Base-by-base conservation (phyloP, 148 eudicot genomes). In the Dysphania ambrosioides region DNA sequence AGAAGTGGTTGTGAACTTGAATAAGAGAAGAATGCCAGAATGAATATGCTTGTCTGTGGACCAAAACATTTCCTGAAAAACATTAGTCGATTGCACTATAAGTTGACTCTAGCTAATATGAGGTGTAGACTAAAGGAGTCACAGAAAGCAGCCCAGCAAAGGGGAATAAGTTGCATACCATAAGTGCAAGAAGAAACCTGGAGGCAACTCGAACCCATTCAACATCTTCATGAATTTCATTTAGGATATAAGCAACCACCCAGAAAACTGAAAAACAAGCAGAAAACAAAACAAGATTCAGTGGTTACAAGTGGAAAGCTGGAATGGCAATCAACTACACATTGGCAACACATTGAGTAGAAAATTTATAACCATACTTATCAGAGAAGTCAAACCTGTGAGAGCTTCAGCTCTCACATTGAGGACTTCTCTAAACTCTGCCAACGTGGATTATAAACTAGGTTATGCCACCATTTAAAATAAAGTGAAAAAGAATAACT, bases 1-100 rank as follows among this genome's bases (percentile, higher is more conserved):
- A 87, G 77, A 53, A 92, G 83, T 31, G 97, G 97, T 79, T 88
- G 97, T 70, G 97, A 92, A 81, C 86, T 87, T 64, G 97, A 92
- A 56, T 86, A 76, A 65, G 98, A 87, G 87, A 90, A 90, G 89
- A 93, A 93, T 65, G 89, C 93, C 79, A 89, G 80, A 18, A 89
- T 78, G 79, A 90, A 85, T 75, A 87, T 56, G 81, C 95, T 86
- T 58, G 92, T 81, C 97, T 92, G 88, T 26, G 62, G 35, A 78
- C 75, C 75, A 82, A 64, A 83, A 51, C 24, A 64, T 76, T 72
- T 21, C 75, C 49, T 58, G 68, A 66, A 63, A 75, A 61, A 74
- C 34, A 55, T 79, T 60, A 70, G 79, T 70, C 56, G 57, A 29
- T 41, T 49, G 16, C 70, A 79, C 51, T 29, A 57, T 49, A 68